Percentiles rank a stretch among this genome's conserved stretches.
phyloP scores from a whole-genome alignment of 345 rosid species.

The Gossypium ekmanianum region DNA sequence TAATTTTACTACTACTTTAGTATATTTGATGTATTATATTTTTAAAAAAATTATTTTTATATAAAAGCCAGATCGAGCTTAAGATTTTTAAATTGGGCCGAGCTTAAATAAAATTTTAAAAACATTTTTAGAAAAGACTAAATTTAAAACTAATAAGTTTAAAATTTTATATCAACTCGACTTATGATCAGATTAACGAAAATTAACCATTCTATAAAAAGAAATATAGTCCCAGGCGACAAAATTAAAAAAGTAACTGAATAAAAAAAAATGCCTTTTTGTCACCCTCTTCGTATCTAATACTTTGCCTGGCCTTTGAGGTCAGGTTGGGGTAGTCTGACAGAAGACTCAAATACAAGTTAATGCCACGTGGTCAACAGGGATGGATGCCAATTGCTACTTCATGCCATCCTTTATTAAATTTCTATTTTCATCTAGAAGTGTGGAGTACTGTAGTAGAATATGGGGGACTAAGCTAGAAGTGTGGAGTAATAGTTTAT shows the following conservation, averaged over 20 bases:
- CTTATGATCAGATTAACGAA: fast-evolving
- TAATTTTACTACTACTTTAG: fast-evolving
- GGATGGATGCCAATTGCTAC: not conserved
- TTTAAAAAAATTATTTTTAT: too few relatives aligned
- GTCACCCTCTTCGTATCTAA: not conserved
- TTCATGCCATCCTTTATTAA: not conserved
- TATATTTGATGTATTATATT: too few relatives aligned
- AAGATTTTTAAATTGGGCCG: fast-evolving
- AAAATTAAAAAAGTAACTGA: not conserved
- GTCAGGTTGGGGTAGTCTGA: not conserved
- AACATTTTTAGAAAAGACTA: fast-evolving
- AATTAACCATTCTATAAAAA: too few relatives aligned
- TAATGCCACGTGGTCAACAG: not conserved
- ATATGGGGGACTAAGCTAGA: too few relatives aligned
- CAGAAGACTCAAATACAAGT: not conserved
- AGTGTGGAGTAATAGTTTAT: too few relatives aligned
- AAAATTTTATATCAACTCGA: too few relatives aligned
- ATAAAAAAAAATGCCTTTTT: not conserved
- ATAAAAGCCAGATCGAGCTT: fast-evolving
- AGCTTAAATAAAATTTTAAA: too few relatives aligned
- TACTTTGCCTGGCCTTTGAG: not conserved
- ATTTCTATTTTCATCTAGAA: not conserved
- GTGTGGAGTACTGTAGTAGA: too few relatives aligned
- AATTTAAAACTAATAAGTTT: fast-evolving
- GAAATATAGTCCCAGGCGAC: not conserved